phyloP scores from a whole-genome alignment of 768 basidiomycete species.

The Pilatotrama ljubarskyi region DNA sequence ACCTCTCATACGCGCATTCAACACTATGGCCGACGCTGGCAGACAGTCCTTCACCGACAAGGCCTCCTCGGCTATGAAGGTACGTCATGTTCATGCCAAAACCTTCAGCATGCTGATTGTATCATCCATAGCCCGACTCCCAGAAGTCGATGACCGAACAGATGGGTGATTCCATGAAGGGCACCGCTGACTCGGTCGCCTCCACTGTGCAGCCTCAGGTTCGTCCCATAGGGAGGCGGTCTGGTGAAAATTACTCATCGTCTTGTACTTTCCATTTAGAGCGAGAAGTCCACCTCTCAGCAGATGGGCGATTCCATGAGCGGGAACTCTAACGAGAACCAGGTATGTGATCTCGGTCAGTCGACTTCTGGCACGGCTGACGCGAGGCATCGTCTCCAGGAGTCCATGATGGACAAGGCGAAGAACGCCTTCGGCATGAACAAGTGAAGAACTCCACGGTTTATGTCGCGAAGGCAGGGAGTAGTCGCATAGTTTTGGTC shows the following conservation, averaged over 20 bases:
- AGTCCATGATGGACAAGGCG: slow-evolving; percentile 31
- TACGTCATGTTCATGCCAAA: not conserved
- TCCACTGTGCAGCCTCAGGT: slow-evolving; percentile 31
- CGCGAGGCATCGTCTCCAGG: not conserved
- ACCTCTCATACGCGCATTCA: slow-evolving; percentile 41
- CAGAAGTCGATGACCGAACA: slow-evolving; percentile 38
- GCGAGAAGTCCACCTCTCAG: slow-evolving; percentile 36
- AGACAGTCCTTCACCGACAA: slow-evolving; percentile 38
- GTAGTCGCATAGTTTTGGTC: no score
- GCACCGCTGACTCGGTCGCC: slow-evolving; percentile 31
- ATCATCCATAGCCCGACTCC: slow-evolving; percentile 31
- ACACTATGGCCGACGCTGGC: slow-evolving; percentile 33
- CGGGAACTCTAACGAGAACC: slow-evolving; percentile 32
- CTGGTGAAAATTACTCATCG: not conserved
- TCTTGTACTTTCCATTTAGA: slow-evolving; percentile 17
- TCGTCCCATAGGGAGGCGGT: not conserved
- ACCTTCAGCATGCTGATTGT: not conserved
- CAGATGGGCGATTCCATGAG: slow-evolving; percentile 34
- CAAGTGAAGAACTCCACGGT: not conserved
- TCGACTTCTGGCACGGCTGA: no score
- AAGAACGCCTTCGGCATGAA: slow-evolving; percentile 34
- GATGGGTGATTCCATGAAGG: slow-evolving; percentile 33
- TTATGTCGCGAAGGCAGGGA: not conserved
- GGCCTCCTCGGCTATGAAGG: slow-evolving; percentile 32
- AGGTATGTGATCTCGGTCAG: slow-evolving; percentile 8